Conservation (phyloP, 768 basidiomycete genomes). For the Pholiota microspora region DNA sequence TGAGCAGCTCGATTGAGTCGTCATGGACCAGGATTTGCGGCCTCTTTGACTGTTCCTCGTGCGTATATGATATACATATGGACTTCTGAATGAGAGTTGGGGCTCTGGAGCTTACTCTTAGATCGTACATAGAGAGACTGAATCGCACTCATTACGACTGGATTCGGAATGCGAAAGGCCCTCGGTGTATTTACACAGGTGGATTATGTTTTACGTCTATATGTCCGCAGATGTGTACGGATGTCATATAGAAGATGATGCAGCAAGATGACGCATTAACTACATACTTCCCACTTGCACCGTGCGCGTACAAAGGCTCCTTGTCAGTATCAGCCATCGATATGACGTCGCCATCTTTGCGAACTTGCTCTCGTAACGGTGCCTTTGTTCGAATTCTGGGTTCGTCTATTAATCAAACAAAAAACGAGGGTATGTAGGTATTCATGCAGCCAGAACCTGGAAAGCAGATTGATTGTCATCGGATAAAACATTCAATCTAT, state of each 20-base stretch:
- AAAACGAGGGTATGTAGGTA: conserved; percentile 12
- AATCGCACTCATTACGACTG: neutral
- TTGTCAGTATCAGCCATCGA: neutral
- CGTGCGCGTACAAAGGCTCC: neutral
- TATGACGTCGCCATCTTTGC: neutral
- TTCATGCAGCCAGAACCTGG: no score
- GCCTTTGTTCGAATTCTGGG: neutral
- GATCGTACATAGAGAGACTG: neutral
- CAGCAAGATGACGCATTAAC: conserved; percentile 10
- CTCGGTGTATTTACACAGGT: neutral
- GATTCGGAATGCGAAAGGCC: neutral
- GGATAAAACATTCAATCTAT: neutral
- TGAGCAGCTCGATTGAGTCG: neutral
- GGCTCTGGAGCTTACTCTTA: neutral
- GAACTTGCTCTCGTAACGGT: neutral
- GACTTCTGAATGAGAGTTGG: neutral
- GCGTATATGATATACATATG: neutral
- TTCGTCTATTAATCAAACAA: neutral
- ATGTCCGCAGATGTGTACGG: neutral
- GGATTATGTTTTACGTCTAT: conserved; percentile 12
- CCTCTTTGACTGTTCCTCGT: neutral
- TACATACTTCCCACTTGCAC: conserved; percentile 7
- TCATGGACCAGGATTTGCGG: neutral
- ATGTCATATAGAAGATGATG: conserved; percentile 2
- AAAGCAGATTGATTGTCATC: neutral